Evolutionary conservation across 495 filamentous ascomycete species (phyloP).

Genomic region (Oidiodendron maius): DNA sequence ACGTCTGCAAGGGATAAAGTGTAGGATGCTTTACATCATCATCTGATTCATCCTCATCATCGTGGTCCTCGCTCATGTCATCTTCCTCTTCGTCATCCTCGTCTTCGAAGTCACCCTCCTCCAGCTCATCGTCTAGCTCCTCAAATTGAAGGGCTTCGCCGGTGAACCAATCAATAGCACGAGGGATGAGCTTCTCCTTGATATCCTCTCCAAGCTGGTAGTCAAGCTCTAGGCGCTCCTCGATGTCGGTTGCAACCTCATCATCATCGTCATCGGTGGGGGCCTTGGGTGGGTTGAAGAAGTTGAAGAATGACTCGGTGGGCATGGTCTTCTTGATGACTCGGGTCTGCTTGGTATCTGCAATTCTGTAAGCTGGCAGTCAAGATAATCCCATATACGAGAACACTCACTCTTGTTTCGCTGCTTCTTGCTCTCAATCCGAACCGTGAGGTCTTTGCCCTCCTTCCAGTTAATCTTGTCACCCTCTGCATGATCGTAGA

Average conservation of each 20-base stretch:
- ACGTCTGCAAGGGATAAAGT: background rate
- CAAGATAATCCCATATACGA: background rate
- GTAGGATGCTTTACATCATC: slow-evolving; percentile 70
- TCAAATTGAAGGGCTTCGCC: slow-evolving; percentile 97
- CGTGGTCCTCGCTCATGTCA: slow-evolving; percentile 76
- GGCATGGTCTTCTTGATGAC: slow-evolving; percentile 98
- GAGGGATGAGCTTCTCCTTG: slow-evolving; percentile 99
- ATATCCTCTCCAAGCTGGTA: slow-evolving; percentile 99
- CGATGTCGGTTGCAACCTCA: slow-evolving; percentile 82
- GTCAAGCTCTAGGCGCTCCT: slow-evolving; percentile 96
- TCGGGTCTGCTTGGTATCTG: slow-evolving; percentile 97
- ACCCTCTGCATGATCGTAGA: slow-evolving; percentile 98
- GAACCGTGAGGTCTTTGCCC: slow-evolving; percentile 86
- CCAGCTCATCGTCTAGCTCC: slow-evolving; percentile 82
- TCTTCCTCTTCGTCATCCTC: slow-evolving; percentile 94
- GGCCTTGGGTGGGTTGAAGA: slow-evolving; percentile 92
- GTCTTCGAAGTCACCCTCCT: slow-evolving; percentile 76
- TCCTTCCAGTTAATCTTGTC: slow-evolving; percentile 97
- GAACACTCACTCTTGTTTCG: slow-evolving; percentile 98
- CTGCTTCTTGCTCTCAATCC: slow-evolving; percentile 97
- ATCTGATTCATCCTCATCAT: slow-evolving; percentile 85
- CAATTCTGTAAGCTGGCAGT: slow-evolving; percentile 1
- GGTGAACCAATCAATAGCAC: slow-evolving; percentile 99
- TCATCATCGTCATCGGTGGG: slow-evolving; percentile 70
- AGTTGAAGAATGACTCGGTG: slow-evolving; percentile 99